Conservation (phyloP, 805 yeast genomes). For the Tetrapisispora fleetii region DNA sequence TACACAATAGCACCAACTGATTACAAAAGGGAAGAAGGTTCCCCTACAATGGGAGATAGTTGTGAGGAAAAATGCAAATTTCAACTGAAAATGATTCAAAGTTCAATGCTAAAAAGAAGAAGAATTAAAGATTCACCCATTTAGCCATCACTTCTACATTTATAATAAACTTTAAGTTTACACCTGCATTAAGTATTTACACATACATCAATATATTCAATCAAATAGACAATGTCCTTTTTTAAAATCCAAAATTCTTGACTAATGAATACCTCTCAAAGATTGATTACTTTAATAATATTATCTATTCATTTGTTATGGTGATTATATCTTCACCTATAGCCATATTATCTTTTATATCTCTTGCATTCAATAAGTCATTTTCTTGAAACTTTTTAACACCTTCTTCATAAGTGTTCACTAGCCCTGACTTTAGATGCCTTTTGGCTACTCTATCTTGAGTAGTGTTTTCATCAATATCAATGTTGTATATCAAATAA, state of each 20-base stretch:
- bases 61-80: slow-evolving; percentile 4
- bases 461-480: slow-evolving; percentile 37
- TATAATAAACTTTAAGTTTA: background rate
- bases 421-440: slow-evolving; percentile 54
- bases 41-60: no score
- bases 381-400: slow-evolving; percentile 39
- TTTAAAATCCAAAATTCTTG: background rate
- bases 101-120: slow-evolving; percentile 24
- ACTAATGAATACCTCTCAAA: no score
- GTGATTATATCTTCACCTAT: slow-evolving; percentile 8
- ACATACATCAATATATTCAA: background rate
- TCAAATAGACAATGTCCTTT: background rate
- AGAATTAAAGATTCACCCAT: slow-evolving; percentile 5
- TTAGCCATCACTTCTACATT: background rate
- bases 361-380: slow-evolving; percentile 56
- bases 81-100: slow-evolving; percentile 17
- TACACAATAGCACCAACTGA: background rate
- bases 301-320: slow-evolving; percentile 15
- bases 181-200: background rate
- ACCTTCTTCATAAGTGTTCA: slow-evolving; percentile 40
- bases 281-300: no score
- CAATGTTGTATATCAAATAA: slow-evolving; percentile 43
- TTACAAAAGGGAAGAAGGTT: background rate
- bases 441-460: slow-evolving; percentile 53
- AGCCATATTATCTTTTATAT: slow-evolving; percentile 16